Evolutionary conservation across 2,329 filamentous ascomycete genomes (phyloP).

Genomic region (Aureobasidium sp.): DNA sequence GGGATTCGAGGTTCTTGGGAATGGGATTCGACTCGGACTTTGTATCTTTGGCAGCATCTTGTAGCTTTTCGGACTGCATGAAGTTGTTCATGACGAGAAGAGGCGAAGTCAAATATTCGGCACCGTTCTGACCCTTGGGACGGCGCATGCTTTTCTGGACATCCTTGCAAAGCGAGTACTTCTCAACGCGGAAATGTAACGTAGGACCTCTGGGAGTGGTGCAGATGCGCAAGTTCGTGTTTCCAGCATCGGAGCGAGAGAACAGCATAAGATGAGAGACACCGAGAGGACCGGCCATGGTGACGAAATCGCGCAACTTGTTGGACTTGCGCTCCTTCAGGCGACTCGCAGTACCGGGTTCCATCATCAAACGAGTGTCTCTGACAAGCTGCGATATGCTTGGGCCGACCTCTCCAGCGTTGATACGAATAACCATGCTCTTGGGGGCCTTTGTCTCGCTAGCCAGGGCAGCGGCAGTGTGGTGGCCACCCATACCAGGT

Average conservation of each 20-base stretch:
- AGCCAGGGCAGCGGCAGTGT: constrained; percentile 46
- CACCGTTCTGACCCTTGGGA: constrained; percentile 66
- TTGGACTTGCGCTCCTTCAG: constrained; percentile 87
- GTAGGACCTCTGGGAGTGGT: constrained; percentile 87
- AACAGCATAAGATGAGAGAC: constrained; percentile 91
- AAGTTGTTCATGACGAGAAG: constrained; percentile 99
- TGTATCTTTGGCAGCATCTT: constrained; percentile 38
- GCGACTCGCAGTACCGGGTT: constrained; percentile 83
- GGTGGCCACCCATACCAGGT: constrained; percentile 53
- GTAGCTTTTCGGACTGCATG: constrained; percentile 41
- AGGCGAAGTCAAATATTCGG: constrained; percentile 79
- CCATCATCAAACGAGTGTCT: constrained; percentile 90
- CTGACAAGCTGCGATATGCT: constrained; percentile 86
- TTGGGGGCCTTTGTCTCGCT: constrained; percentile 67
- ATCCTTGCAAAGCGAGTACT: constrained; percentile 90
- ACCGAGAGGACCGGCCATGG: constrained; percentile 90
- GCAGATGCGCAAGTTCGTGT: constrained; percentile 84
- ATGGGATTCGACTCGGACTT: constrained; percentile 36
- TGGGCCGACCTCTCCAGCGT: constrained; percentile 84
- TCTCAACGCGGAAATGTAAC: constrained; percentile 87
- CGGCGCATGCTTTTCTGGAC: constrained; percentile 76
- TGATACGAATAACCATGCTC: constrained; percentile 97
- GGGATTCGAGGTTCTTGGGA: constrained; percentile 88
- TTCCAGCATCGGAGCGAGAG: constrained; percentile 80
- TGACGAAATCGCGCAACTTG: constrained; percentile 81